Base-by-base conservation (phyloP, 768 basidiomycete species). In the Tricholoma furcatifolium region DNA sequence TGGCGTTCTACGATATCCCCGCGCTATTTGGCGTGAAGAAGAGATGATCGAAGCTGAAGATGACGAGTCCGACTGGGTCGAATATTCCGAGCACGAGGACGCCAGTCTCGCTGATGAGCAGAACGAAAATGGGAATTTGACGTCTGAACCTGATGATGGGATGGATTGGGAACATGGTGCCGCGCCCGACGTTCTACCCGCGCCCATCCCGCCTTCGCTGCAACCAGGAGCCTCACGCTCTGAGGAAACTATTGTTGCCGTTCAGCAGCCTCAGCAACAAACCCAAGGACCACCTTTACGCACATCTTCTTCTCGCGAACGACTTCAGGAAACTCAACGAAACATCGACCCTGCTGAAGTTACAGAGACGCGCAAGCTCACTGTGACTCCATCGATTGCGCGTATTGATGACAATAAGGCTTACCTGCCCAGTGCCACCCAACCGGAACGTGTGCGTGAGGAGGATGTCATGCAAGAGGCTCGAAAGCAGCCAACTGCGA, bases 81-180 rank as follows among this genome's bases (percentile, higher is more conserved):
- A 83, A 11, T 81, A 76, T 3, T 89, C 87, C 56, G 80, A 85
- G 53, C 85, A 84, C 40, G 84, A 87, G 64, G 88, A 91, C 50
- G 66, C 74, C 1, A 83, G 80, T 15, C 71, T 88, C n/a, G 77
- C 73, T 32, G 81, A 83, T 17, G 78, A 83, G 60, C 80, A 76
- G 53, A 65, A 58, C 62, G 67, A 73, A 49, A 51, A 62, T 57
- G 62, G 61, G n/a, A 45, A 47, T 49, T 41, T 51, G 14, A 63
- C 67, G 49, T 81, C 86, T 76, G 87, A 88, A 47, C 81, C 80
- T 0, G 91, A 93, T 55, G 93, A 94, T 61, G 88, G 85, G 2
- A 90, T 95, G 82, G 79, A 81, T 54, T 95, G 94, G 93, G 92
- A 93, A 43, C 89, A 92, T 49, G 69, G 75, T 34, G 79, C 76